phyloP scores from a whole-genome alignment of 2,329 filamentous ascomycete species.

The Venturia aucupariae region DNA sequence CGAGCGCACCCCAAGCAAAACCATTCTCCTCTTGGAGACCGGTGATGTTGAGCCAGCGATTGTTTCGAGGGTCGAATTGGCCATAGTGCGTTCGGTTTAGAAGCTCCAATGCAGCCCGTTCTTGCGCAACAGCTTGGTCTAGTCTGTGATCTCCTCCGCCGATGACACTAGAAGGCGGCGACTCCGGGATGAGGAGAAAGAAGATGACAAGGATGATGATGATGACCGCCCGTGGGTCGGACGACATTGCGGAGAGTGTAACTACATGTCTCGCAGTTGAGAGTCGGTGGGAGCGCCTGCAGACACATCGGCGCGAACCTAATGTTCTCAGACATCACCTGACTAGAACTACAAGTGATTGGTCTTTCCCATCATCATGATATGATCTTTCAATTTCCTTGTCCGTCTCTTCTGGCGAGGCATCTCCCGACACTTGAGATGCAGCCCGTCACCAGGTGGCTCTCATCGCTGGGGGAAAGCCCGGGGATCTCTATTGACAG shows the following conservation, averaged over 20 bases:
- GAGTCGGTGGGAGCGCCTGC: too few species aligned
- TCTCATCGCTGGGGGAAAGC: neutral
- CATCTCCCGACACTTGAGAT: too few species aligned
- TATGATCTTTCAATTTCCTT: too few species aligned
- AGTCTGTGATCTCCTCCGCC: neutral
- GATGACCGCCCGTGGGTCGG: neutral
- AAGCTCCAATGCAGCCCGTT: slow-evolving; percentile 11
- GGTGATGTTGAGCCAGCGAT: slow-evolving; percentile 15
- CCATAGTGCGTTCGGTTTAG: slow-evolving; percentile 14
- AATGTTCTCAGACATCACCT: too few species aligned
- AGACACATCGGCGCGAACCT: too few species aligned
- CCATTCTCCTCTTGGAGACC: slow-evolving; percentile 14
- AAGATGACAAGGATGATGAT: slow-evolving; percentile 2
- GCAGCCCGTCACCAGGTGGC: too few species aligned
- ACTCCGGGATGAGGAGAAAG: slow-evolving; percentile 10
- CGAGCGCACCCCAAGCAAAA: slow-evolving; percentile 14
- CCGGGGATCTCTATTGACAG: neutral
- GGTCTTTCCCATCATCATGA: too few species aligned
- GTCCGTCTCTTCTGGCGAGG: too few species aligned
- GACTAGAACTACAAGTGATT: too few species aligned
- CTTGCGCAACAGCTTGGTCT: neutral
- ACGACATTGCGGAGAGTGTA: neutral
- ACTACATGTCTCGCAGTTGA: neutral
- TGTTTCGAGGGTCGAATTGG: slow-evolving; percentile 14
- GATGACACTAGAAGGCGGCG: neutral